Evolutionary conservation across 257 asterid genomes (phyloP), one percentile per base, ranked within the genome.

Genomic region (Parsonsia alboflavescens): DNA sequence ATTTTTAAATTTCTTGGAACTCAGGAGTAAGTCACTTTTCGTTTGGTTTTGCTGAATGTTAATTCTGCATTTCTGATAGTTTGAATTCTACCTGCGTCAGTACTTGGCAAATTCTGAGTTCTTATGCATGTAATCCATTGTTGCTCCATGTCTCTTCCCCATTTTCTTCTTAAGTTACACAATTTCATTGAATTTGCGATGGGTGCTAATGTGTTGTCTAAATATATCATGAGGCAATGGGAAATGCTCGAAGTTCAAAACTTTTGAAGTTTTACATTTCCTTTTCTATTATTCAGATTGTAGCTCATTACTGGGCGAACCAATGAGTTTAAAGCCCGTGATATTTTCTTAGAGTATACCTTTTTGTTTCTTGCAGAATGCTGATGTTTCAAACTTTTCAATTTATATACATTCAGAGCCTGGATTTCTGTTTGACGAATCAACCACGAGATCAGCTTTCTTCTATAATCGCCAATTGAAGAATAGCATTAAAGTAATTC

Each of bases 401-500:
- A 84, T 92, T 71, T 88, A 86, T 74, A 57, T 92, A 79, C 98
- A 95, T 77, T 84, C 97, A 12, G 90, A 89, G 81, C 99, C 98
- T 73, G 96, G 96, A 75, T 92, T 88, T 78, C 87, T 81, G 76
- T 89, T 90, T 78, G 89, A 95, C 86, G 90, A 93, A 78, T 87
- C 93, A 7, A 92, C 93, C 8, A 89, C 97, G 19, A 87, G 89
- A 71, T 84, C 93, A 0, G 39, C 82, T 45, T 74, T 92, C 80
- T 89, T 95, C 76, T 81, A 77, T 59, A 19, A 86, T 77, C 87
- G 96, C 61, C 98, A 92, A 53, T 73, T 92, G 85, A 76, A 74
- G 36, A 88, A 89, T 79, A 85, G 90, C 88, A 82, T 90, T 61
- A 87, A 89, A 96, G 99, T 95, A 79, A 83, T 45, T 28, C 57